A percentile compares a stretch with the other conserved stretches of the same genome.
These are phyloP conservation scores for Erysimum cheiranthoides DNA, from an alignment of 345 rosid species.

Conservation along the genomic window DNA sequence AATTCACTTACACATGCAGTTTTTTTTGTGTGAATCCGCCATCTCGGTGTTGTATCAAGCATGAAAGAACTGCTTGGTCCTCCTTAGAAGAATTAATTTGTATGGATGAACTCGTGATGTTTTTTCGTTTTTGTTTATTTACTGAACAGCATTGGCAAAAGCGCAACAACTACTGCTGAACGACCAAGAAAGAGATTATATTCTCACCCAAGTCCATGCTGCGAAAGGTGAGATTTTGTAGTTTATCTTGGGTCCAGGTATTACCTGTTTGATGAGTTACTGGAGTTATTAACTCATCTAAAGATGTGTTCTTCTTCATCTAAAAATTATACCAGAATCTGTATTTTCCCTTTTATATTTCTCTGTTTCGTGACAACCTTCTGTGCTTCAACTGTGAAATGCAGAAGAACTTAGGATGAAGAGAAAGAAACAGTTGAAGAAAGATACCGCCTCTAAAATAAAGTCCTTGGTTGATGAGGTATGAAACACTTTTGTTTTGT, in stretches of 20 bases:
- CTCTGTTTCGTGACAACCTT: constrained; percentile 20
- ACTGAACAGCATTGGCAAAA: constrained; percentile 81
- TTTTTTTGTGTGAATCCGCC: not conserved
- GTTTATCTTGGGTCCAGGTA: not conserved
- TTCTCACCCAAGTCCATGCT: constrained; percentile 81
- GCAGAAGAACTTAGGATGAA: constrained; percentile 94
- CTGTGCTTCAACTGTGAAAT: constrained; percentile 40
- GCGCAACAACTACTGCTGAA: constrained; percentile 87
- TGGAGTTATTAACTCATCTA: not conserved
- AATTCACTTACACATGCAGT: not conserved
- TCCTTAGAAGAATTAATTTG: not conserved
- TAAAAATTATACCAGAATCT: not conserved
- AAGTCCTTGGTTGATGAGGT: constrained; percentile 97
- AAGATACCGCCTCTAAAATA: constrained; percentile 87
- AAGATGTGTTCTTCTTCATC: not conserved
- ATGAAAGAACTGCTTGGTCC: not conserved
- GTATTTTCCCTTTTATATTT: not conserved
- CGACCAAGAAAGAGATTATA: constrained; percentile 87
- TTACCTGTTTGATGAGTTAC: constrained; percentile 31
- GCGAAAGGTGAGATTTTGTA: constrained; percentile 71
- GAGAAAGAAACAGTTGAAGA: constrained; percentile 95
- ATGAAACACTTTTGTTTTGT: constrained; percentile 34
- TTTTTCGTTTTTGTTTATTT: constrained; percentile 41
- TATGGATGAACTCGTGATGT: constrained; percentile 15
- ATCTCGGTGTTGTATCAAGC: constrained; percentile 14